A percentile compares a stretch with the other conserved stretches of the same genome.
Conservation (phyloP, 306 rosid genomes). For the Begonia peltatifolia region DNA sequence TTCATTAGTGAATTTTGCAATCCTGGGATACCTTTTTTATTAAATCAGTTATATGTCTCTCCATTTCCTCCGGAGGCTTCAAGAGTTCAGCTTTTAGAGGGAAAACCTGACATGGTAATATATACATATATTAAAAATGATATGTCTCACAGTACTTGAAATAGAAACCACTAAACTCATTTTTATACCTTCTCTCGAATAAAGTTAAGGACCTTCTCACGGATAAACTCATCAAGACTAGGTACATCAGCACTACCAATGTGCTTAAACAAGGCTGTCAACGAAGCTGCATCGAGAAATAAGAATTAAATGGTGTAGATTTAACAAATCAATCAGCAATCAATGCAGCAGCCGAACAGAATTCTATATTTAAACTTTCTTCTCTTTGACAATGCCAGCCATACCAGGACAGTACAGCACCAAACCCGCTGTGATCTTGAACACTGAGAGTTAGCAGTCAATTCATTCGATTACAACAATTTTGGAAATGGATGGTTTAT, state of each 20-base stretch:
- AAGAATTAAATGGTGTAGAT: no score
- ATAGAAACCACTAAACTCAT: neutral
- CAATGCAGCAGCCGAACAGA: no score
- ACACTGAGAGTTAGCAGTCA: no score
- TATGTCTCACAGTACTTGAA: neutral
- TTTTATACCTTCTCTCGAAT: constrained; percentile 72
- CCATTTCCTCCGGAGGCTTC: constrained; percentile 95
- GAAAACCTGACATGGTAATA: constrained; percentile 40
- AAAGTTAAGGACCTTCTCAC: constrained; percentile 82
- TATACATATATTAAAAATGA: neutral
- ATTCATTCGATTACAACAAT: no score
- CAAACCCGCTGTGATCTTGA: no score
- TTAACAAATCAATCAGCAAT: no score
- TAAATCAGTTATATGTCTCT: constrained; percentile 89
- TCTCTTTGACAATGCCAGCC: no score
- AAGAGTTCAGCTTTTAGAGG: constrained; percentile 75
- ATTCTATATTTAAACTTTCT: no score
- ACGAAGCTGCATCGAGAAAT: constrained; percentile 58
- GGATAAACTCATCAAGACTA: constrained; percentile 54
- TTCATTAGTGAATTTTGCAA: no score
- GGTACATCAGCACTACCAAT: constrained; percentile 71
- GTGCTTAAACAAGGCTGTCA: constrained; percentile 93
- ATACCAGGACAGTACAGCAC: no score
- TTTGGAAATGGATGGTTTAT: no score
- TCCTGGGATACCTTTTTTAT: constrained; percentile 51